Evolutionary conservation across 345 rosid species (phyloP).

Genomic region (Theobroma cacao): DNA sequence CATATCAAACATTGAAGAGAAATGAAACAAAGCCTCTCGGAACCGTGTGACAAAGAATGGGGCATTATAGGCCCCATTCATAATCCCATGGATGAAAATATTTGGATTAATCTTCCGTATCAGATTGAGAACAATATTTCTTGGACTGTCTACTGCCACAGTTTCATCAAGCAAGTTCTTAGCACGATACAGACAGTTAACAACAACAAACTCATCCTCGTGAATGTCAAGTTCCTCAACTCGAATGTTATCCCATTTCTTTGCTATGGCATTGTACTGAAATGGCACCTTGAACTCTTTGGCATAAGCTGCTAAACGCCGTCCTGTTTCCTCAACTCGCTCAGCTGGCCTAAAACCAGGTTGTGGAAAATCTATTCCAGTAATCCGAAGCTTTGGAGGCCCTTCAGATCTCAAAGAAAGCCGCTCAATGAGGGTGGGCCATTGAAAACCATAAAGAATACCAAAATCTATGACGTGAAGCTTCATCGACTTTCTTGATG

Average conservation of each 20-base stretch:
- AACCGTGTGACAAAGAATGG: constrained; percentile 90
- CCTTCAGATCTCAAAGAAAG: constrained; percentile 51
- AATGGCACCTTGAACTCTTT: constrained; percentile 75
- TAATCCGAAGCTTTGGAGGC: constrained; percentile 79
- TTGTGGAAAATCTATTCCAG: constrained; percentile 93
- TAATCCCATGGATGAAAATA: constrained; percentile 57
- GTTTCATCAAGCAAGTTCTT: constrained; percentile 83
- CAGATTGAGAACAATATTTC: constrained; percentile 55
- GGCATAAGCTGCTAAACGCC: constrained; percentile 77
- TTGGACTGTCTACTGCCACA: constrained; percentile 55
- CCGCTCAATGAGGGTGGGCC: constrained; percentile 83
- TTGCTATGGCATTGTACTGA: constrained; percentile 81
- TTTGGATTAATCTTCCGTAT: constrained; percentile 69
- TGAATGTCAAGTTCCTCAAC: constrained; percentile 70
- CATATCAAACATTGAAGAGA: constrained; percentile 88
- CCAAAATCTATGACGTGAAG: constrained; percentile 94
- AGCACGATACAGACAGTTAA: constrained; percentile 65
- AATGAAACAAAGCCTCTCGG: constrained; percentile 89
- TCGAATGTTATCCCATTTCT: constrained; percentile 75
- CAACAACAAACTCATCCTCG: constrained; percentile 63
- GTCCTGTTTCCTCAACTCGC: constrained; percentile 87
- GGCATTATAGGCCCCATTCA: constrained; percentile 74
- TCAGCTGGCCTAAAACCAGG: constrained; percentile 91
- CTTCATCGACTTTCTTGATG: constrained; percentile 45
- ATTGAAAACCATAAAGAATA: constrained; percentile 85